Evolutionary conservation across 257 asterid genomes (phyloP), one percentile per base, ranked within the genome.

Genomic region (Petunia secreta): DNA sequence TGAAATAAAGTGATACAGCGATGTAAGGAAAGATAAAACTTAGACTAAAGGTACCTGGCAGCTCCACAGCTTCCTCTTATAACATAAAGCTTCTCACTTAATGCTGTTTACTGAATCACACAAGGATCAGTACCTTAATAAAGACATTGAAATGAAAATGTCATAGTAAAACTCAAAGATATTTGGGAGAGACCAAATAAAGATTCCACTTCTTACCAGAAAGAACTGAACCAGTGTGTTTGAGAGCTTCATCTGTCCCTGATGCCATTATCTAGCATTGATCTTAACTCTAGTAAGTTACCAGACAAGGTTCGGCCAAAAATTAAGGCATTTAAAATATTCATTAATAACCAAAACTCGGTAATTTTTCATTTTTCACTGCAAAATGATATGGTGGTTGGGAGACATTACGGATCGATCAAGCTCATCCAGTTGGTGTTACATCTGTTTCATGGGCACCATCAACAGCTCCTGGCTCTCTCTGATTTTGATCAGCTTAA

Each of bases 391-490:
- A n/a, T n/a, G n/a, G n/a, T n/a, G n/a, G n/a, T n/a, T n/a, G n/a
- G n/a, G n/a, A n/a, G n/a, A n/a, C n/a, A n/a, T n/a, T n/a, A n/a
- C n/a, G n/a, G n/a, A n/a, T n/a, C n/a, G n/a, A n/a, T n/a, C n/a
- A n/a, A n/a, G n/a, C n/a, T n/a, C n/a, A n/a, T n/a, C n/a, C n/a
- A n/a, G n/a, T n/a, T n/a, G n/a, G n/a, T n/a, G n/a, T n/a, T n/a
- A n/a, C n/a, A n/a, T n/a, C n/a, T n/a, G n/a, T n/a, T n/a, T n/a
- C n/a, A n/a, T n/a, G n/a, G n/a, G n/a, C n/a, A n/a, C n/a, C n/a
- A 95, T 95, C 78, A 95, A 95, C 63, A 95, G 97, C 91, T 95
- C 93, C 93, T n/a, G n/a, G n/a, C n/a, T n/a, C n/a, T n/a, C n/a
- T n/a, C n/a, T n/a, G n/a, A n/a, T n/a, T n/a, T n/a, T n/a, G n/a